A percentile compares a stretch with the other conserved stretches of the same genome.
Conservation (phyloP, 768 basidiomycete species). For the Pholiota molesta region DNA sequence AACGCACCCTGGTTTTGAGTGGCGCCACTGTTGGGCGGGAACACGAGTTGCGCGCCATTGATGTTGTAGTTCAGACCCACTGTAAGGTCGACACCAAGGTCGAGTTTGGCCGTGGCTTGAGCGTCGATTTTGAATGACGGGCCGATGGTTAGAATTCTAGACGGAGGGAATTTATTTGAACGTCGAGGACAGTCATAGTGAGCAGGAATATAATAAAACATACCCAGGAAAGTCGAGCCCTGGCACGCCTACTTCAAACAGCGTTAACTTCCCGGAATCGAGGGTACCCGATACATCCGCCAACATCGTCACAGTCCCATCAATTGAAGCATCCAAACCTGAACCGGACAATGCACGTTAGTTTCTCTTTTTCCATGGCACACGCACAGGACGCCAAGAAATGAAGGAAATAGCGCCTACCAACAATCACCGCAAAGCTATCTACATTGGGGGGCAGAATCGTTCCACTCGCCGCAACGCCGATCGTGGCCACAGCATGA, state of each 20-base stretch:
- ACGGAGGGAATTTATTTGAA: not conserved
- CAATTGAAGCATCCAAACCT: conserved; percentile 40
- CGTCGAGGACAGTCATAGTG: too few species aligned
- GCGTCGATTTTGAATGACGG: conserved; percentile 49
- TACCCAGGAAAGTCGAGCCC: conserved; percentile 55
- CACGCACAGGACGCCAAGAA: not conserved
- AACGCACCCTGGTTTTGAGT: conserved; percentile 29
- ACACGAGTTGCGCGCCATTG: conserved; percentile 41
- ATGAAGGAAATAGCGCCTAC: conserved; percentile 32
- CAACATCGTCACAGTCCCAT: conserved; percentile 38
- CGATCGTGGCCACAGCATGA: conserved; percentile 37
- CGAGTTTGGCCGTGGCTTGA: conserved; percentile 35
- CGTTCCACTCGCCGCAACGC: conserved; percentile 45
- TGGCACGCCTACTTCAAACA: conserved; percentile 46
- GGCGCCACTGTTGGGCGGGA: conserved; percentile 38
- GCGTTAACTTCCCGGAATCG: conserved; percentile 43
- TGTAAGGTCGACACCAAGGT: conserved; percentile 39
- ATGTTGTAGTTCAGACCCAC: conserved; percentile 49
- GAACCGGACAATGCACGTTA: conserved; percentile 10
- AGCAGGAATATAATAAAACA: conserved; percentile 8
- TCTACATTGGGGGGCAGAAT: conserved; percentile 46
- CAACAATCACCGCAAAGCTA: conserved; percentile 36
- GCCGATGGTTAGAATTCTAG: conserved; percentile 48
- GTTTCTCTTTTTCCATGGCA: not conserved
- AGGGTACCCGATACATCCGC: conserved; percentile 42